Evolutionary conservation across 2,329 filamentous ascomycete species (phyloP).

Genomic region (Aphanocladium album): DNA sequence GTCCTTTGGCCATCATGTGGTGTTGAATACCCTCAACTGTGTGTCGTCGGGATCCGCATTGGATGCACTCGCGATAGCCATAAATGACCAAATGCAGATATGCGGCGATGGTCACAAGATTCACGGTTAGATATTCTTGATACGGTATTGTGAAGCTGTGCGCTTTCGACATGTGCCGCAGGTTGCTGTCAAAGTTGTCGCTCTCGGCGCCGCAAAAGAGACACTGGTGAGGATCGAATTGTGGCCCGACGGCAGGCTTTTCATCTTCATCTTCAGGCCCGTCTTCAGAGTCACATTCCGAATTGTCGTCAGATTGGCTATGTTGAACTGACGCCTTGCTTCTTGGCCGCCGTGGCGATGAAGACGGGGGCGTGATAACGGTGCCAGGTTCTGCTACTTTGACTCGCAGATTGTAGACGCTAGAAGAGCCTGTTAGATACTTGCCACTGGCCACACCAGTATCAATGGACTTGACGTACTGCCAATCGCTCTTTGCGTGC

Average conservation of each 20-base stretch:
- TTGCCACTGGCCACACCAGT: background rate
- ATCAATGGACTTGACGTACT: slow-evolving; percentile 14
- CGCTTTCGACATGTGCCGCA: slow-evolving; percentile 43
- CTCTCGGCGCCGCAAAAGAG: slow-evolving; percentile 36
- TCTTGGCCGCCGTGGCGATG: background rate
- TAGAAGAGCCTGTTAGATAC: slow-evolving; percentile 6
- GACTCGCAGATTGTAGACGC: slow-evolving; percentile 22
- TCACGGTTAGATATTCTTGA: slow-evolving; percentile 35
- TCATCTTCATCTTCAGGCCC: background rate
- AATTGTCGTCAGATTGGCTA: background rate
- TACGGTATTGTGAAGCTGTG: slow-evolving; percentile 44
- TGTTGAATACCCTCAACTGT: slow-evolving; percentile 43
- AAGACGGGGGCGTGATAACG: slow-evolving; percentile 12
- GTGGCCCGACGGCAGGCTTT: slow-evolving; percentile 1
- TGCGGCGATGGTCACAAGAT: slow-evolving; percentile 40
- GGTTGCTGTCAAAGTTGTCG: slow-evolving; percentile 29
- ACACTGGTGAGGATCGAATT: slow-evolving; percentile 30
- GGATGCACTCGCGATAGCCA: slow-evolving; percentile 46
- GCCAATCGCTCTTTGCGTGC: slow-evolving; percentile 21
- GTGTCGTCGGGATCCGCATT: slow-evolving; percentile 39
- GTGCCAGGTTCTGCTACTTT: slow-evolving; percentile 18
- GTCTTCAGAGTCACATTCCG: background rate
- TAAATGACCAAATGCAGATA: slow-evolving; percentile 46
- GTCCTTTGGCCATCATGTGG: slow-evolving; percentile 46
- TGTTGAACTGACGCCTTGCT: background rate